Evolutionary conservation across 1,284 basidiomycete species (phyloP), one percentile per base, ranked within the genome.

Genomic region (Puccinia triticina): DNA sequence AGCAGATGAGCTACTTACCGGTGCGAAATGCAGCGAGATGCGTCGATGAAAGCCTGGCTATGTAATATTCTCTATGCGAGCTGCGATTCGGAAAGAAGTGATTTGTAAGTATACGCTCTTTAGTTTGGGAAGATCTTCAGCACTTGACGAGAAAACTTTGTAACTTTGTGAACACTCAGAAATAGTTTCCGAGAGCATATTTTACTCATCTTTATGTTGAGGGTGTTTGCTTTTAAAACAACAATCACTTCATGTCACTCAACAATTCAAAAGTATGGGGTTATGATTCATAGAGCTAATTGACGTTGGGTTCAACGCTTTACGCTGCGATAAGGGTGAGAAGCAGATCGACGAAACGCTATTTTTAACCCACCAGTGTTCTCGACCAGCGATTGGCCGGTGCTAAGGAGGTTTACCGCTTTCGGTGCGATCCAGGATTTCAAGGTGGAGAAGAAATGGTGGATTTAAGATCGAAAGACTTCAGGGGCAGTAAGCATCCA

Each of bases 1-100:
- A 69, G 66, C 43, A 46, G 43, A 46, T 69, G n/a, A 53, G 16
- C 50, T 53, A 53, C 50, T 16, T 69, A 11, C 23, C 40, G 43
- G 43, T 46, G 66, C 66, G 43, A 69, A 43, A 69, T n/a, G 16
- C n/a, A n/a, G 66, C 66, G 43, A 69, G 66, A 32, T 66, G 29
- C 37, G 64, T 43, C 29, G 23, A 40, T 66, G 43, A 14, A 57
- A 29, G 26, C 10, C 26, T 61, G 14, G 34, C 64, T 32, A 66
- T 11, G 21, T 16, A 21, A 21, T 10, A 32, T 40, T 23, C 18
- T 40, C 32, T 21, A 50, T 66, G 64, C 18, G 29, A 43, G 21
- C 34, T 40, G 64, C 64, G 64, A 40, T 40, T 37, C 34, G 21
- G 21, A 66, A 40, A n/a, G 37, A 21, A 43, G 34, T 43, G 64